phyloP scores from a whole-genome alignment of 441 rosid species.

The Gossypium aridum region DNA sequence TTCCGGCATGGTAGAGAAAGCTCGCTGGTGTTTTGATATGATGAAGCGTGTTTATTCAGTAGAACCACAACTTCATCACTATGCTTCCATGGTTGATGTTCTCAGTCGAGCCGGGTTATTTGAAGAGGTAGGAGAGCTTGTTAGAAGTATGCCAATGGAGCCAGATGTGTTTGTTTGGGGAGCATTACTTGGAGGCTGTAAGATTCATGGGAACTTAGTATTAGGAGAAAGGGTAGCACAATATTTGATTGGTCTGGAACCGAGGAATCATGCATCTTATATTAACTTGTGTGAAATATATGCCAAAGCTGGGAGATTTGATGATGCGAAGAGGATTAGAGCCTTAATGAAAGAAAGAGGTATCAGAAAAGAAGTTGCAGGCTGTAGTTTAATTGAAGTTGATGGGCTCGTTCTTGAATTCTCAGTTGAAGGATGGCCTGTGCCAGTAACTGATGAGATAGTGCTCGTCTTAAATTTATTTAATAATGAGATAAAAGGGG shows the following conservation, averaged over 20 bases:
- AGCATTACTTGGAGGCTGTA: slow-evolving; percentile 58
- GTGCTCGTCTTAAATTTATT: slow-evolving; percentile 24
- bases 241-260: slow-evolving; percentile 40
- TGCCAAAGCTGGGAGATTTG: slow-evolving; percentile 41
- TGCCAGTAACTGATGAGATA: slow-evolving; percentile 24
- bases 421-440: slow-evolving; percentile 32
- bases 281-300: slow-evolving; percentile 43
- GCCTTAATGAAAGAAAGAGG: slow-evolving; percentile 36
- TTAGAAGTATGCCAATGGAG: slow-evolving; percentile 45
- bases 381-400: slow-evolving; percentile 53
- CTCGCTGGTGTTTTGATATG: slow-evolving; percentile 35
- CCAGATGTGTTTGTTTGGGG: slow-evolving; percentile 60
- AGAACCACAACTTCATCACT: slow-evolving; percentile 43
- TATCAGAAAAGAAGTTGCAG: slow-evolving; percentile 39
- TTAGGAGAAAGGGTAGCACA: slow-evolving; percentile 45
- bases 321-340: slow-evolving; percentile 33
- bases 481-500: slow-evolving; percentile 24
- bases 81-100: slow-evolving; percentile 53
- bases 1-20: slow-evolving; percentile 47
- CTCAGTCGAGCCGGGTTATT: slow-evolving; percentile 48
- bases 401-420: slow-evolving; percentile 46
- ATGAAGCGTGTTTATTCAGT: slow-evolving; percentile 38
- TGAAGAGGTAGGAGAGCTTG: slow-evolving; percentile 39
- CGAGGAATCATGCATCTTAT: slow-evolving; percentile 50
- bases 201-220: slow-evolving; percentile 40